phyloP scores from a whole-genome alignment of 306 rosid genomes.

The Betula pendula region DNA sequence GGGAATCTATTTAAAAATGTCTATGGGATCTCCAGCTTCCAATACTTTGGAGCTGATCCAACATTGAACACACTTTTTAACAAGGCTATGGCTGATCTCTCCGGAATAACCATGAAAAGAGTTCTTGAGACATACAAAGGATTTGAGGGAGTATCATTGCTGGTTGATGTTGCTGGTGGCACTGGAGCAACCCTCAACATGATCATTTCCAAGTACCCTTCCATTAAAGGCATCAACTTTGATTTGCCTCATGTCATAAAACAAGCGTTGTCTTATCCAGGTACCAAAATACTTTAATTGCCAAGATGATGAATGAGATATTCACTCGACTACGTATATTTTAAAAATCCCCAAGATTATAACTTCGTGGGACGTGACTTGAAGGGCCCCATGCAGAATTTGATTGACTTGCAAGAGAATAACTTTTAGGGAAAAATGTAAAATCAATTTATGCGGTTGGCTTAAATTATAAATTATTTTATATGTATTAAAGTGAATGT shows the following conservation, averaged over 20 bases:
- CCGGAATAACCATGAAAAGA: constrained; percentile 14
- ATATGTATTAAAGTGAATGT: too few relatives aligned
- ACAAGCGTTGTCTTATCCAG: constrained; percentile 25
- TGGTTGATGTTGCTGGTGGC: constrained; percentile 48
- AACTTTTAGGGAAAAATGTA: too few relatives aligned
- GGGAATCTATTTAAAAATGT: constrained; percentile 13
- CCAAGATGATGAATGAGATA: too few relatives aligned
- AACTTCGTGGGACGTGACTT: too few relatives aligned
- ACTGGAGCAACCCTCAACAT: constrained; percentile 29
- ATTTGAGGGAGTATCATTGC: constrained; percentile 34
- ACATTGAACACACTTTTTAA: constrained; percentile 19
- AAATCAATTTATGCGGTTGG: too few relatives aligned
- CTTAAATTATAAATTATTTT: too few relatives aligned
- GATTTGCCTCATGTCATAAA: constrained; percentile 19
- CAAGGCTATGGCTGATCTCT: constrained; percentile 25
- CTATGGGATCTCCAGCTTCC: constrained; percentile 7
- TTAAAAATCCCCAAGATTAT: too few relatives aligned
- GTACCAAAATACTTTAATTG: constrained; percentile 14
- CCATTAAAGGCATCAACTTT: constrained; percentile 36
- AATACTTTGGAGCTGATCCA: constrained; percentile 6
- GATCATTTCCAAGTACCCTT: constrained; percentile 37
- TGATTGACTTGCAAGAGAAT: too few relatives aligned
- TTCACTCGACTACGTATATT: too few relatives aligned
- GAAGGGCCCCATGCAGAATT: too few relatives aligned
- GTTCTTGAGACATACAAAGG: constrained; percentile 35